Evolutionary conservation across 306 rosid genomes (phyloP).

Genomic region (Trifolium subterraneum): DNA sequence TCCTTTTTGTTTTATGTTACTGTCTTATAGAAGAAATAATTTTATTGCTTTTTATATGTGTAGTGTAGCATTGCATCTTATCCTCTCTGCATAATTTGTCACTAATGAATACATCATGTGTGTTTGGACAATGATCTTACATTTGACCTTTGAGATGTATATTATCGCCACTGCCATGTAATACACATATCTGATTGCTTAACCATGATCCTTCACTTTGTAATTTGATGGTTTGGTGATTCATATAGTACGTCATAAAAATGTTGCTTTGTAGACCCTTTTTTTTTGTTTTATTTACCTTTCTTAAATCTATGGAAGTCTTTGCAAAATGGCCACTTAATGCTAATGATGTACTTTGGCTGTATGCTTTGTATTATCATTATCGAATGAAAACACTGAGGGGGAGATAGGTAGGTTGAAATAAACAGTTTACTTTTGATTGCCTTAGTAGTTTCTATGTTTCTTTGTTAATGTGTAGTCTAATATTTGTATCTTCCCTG

Average conservation of each 20-base stretch:
- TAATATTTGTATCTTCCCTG: not conserved
- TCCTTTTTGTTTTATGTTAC: not conserved
- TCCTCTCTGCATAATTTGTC: not conserved
- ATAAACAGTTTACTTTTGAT: conserved; percentile 1
- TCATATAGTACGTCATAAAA: not conserved
- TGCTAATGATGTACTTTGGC: not conserved
- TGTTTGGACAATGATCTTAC: conserved; percentile 16
- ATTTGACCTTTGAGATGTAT: not conserved
- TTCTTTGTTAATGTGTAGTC: not conserved
- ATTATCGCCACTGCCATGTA: not conserved
- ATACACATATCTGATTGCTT: conserved; percentile 20
- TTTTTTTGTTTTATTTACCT: not conserved
- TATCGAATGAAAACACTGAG: conserved; percentile 13
- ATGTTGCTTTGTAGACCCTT: not conserved
- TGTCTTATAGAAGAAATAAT: not conserved
- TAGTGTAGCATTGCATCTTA: not conserved
- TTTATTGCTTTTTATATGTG: not conserved
- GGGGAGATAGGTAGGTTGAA: conserved; percentile 7
- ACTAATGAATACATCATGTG: conserved; percentile 12
- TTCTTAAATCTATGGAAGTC: not conserved
- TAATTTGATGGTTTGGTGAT: conserved; percentile 21
- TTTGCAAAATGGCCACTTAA: not conserved
- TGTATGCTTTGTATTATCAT: conserved; percentile 21
- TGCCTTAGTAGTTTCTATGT: conserved; percentile 1
- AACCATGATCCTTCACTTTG: not conserved